Evolutionary conservation across 352 stramenopile species (phyloP).

Genomic region (Elongisporangium senticosum): DNA sequence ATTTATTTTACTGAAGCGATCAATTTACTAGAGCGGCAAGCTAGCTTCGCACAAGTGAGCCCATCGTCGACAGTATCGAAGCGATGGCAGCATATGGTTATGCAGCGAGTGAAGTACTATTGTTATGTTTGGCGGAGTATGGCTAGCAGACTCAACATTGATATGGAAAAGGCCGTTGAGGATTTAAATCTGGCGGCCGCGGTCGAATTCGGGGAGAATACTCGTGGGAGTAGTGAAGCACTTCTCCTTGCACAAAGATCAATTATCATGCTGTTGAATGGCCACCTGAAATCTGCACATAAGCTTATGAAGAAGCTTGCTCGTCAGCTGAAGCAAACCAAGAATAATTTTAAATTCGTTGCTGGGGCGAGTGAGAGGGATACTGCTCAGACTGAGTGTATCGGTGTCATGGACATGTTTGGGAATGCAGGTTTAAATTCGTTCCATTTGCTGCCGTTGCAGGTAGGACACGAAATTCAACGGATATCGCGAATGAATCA

Average conservation of each 20-base stretch:
- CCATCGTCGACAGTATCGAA: constrained; percentile 14
- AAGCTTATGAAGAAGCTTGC: constrained; percentile 45
- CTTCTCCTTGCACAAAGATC: constrained; percentile 38
- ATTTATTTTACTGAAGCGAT: constrained; percentile 42
- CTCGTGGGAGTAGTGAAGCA: constrained; percentile 12
- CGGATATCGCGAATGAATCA: background rate
- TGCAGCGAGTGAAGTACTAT: constrained; percentile 41
- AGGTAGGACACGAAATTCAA: constrained; percentile 19
- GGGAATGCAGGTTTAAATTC: constrained; percentile 36
- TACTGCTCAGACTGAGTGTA: background rate
- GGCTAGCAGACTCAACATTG: constrained; percentile 31
- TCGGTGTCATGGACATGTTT: constrained; percentile 42
- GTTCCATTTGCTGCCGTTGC: constrained; percentile 28
- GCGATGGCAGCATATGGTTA: constrained; percentile 27
- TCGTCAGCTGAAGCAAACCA: constrained; percentile 20
- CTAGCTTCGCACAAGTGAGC: background rate
- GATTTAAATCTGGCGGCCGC: constrained; percentile 42
- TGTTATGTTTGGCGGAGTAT: constrained; percentile 49
- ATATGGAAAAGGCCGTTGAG: constrained; percentile 44
- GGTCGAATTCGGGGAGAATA: constrained; percentile 18
- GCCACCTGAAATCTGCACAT: constrained; percentile 41
- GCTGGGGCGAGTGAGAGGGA: background rate
- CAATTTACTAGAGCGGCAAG: constrained; percentile 16
- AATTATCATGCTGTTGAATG: constrained; percentile 50
- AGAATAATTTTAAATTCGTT: background rate